Evolutionary conservation across 345 rosid species (phyloP), one percentile per base, ranked within the genome.

Genomic region (Gossypium australe): DNA sequence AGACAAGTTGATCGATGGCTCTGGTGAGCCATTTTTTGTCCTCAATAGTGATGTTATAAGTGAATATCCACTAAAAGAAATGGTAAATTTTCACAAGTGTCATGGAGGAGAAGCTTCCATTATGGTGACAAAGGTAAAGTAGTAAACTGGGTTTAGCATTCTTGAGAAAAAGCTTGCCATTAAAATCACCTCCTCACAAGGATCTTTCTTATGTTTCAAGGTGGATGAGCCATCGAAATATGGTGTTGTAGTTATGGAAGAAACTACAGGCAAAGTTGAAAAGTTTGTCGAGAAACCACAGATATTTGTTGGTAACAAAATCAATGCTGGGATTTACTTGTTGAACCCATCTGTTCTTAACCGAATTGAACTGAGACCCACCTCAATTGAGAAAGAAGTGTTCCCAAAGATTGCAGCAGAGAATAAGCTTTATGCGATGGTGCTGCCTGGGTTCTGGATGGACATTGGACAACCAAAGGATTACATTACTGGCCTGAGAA

Each of bases 401-500:
- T 91, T 91, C 88, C 97, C 97, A 1, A 85, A 85, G 70, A 89
- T 92, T 77, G 92, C 91, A n/a, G 80, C 88, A 0, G 97, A 84
- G 67, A 78, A 83, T 29, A 84, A 82, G 85, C 91, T 92, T 70
- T 87, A 72, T 16, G 97, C 92, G 6, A 88, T 92, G 94, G 94
- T 88, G 25, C 86, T 92, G 41, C 87, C 91, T 11, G 94, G 97
- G 18, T 92, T 92, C 52, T 92, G 94, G 94, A 92, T 92, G 97
- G 97, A 92, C 83, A 85, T 92, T 67, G 97, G 97, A 73, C 97
- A 89, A 79, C 97, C 97, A 55, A 85, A 82, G 79, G 97, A 89
- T 78, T 88, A 92, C 80, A 88, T 89, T 58, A 78, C 87, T 0
- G 92, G 97, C 45, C 82, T 89, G 59, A 87, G 94, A 75, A 86